Percentiles rank a stretch among this genome's conserved stretches.
These are phyloP conservation scores for Articulospora tetracladia DNA, from an alignment of 495 filamentous ascomycete genomes.

Conservation along the genomic window DNA sequence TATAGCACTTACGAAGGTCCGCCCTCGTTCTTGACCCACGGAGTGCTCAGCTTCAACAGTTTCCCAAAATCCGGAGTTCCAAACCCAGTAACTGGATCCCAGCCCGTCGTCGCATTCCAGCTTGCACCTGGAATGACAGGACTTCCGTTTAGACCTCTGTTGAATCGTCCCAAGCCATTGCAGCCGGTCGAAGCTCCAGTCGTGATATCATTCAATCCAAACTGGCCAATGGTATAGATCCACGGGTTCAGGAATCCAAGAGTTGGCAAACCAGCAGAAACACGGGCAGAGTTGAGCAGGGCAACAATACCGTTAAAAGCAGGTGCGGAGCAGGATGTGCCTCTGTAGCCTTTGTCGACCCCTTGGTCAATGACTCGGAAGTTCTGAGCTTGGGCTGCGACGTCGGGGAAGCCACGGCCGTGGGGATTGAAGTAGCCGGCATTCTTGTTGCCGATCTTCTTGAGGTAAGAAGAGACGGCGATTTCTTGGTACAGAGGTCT, in stretches of 20 bases:
- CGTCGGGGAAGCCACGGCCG: slow-evolving; percentile 71
- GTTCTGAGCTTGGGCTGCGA: slow-evolving; percentile 52
- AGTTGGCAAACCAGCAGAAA: slow-evolving; percentile 39
- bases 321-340: slow-evolving; percentile 45
- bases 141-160: slow-evolving; percentile 6
- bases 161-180: slow-evolving; percentile 18
- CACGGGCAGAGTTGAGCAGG: slow-evolving; percentile 52
- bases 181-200: slow-evolving; percentile 52
- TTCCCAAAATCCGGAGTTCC: slow-evolving; percentile 23
- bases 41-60: slow-evolving; percentile 13
- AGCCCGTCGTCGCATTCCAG: slow-evolving; percentile 56
- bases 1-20: slow-evolving; percentile 5
- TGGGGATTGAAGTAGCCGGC: slow-evolving; percentile 46
- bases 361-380: slow-evolving; percentile 18
- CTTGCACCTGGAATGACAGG: slow-evolving; percentile 46
- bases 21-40: slow-evolving; percentile 10
- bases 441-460: slow-evolving; percentile 38
- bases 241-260: slow-evolving; percentile 63
- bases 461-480: slow-evolving; percentile 53
- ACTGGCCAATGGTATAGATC: slow-evolving; percentile 45
- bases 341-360: slow-evolving; percentile 7
- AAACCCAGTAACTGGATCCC: slow-evolving; percentile 29
- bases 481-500: slow-evolving; percentile 60
- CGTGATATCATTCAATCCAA: slow-evolving; percentile 53
- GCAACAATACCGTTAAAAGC: slow-evolving; percentile 49